A percentile compares a stretch with the other conserved stretches of the same genome.
These are phyloP conservation scores for Adenanthera pavonina DNA, from an alignment of 306 rosid species.

Conservation along the genomic window DNA sequence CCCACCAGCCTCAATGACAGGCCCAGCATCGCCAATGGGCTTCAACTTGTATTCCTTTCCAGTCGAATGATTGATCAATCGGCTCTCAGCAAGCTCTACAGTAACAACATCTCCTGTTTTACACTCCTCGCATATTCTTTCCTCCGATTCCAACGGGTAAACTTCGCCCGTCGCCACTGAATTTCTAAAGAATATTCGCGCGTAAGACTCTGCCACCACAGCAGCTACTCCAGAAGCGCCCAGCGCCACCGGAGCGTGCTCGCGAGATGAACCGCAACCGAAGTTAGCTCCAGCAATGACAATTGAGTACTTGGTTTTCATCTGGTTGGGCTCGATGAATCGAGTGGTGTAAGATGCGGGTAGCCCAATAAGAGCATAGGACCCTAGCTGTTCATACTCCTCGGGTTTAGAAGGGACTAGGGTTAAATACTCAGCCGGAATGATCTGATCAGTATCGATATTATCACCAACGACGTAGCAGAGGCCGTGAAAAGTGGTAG, in stretches of 20 bases:
- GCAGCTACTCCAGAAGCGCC: slow-evolving; percentile 85
- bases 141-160: slow-evolving; percentile 51
- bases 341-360: slow-evolving; percentile 69
- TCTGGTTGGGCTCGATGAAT: slow-evolving; percentile 68
- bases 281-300: slow-evolving; percentile 85
- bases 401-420: slow-evolving; percentile 89
- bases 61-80: slow-evolving; percentile 79
- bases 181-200: slow-evolving; percentile 89
- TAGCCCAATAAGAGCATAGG: slow-evolving; percentile 84
- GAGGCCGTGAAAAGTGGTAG: slow-evolving; percentile 77
- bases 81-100: slow-evolving; percentile 73
- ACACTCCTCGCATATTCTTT: slow-evolving; percentile 50
- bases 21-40: slow-evolving; percentile 97
- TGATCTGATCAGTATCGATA: slow-evolving; percentile 95
- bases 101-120: slow-evolving; percentile 85
- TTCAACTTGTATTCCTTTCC: slow-evolving; percentile 84
- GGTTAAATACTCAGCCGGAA: slow-evolving; percentile 91
- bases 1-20: slow-evolving; percentile 88
- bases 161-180: slow-evolving; percentile 87
- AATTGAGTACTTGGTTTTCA: slow-evolving; percentile 68
- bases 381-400: slow-evolving; percentile 92
- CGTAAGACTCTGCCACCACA: slow-evolving; percentile 90
- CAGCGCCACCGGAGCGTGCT: slow-evolving; percentile 95
- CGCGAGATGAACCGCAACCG: slow-evolving; percentile 97
- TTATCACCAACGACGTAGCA: slow-evolving; percentile 92